Conservation (phyloP, 2,329 filamentous ascomycete species). For the Xylaria hypoxylon region DNA sequence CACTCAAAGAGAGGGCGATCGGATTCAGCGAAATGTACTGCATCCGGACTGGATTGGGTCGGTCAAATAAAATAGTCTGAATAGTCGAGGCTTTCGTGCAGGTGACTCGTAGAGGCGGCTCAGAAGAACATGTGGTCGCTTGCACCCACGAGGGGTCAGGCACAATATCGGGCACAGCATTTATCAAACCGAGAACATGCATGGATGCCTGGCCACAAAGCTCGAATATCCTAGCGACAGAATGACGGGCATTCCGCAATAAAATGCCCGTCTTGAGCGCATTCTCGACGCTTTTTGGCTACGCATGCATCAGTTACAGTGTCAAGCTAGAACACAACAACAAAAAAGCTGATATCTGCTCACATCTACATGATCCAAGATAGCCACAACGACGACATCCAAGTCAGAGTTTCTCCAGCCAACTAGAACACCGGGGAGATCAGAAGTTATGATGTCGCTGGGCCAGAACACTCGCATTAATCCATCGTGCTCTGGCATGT, state of each 20-base stretch:
- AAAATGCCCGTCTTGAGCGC: constrained; percentile 86
- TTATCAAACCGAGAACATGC: constrained; percentile 87
- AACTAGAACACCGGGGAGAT: constrained; percentile 84
- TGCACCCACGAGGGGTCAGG: constrained; percentile 79
- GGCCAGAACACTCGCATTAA: constrained; percentile 99
- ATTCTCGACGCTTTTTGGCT: constrained; percentile 85
- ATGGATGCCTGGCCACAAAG: constrained; percentile 85
- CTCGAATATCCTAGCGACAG: constrained; percentile 82
- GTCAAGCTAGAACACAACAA: constrained; percentile 29
- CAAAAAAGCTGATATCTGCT: constrained; percentile 49
- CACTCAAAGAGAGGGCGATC: constrained; percentile 85
- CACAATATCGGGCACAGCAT: constrained; percentile 64
- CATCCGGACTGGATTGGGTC: constrained; percentile 88
- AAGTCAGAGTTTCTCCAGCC: constrained; percentile 94
- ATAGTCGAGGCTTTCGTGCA: constrained; percentile 79
- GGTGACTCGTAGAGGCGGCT: constrained; percentile 75
- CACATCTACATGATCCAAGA: constrained; percentile 92
- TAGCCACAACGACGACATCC: constrained; percentile 89
- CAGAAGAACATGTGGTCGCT: constrained; percentile 64
- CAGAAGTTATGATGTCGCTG: constrained; percentile 79
- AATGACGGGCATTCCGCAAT: constrained; percentile 83
- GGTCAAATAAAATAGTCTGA: constrained; percentile 89
- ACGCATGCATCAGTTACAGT: constrained; percentile 45
- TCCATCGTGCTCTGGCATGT: constrained; percentile 82
- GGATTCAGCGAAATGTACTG: constrained; percentile 94